A percentile compares a stretch with the other conserved stretches of the same genome.
phyloP scores from a whole-genome alignment of 805 yeast genomes.

The Candida sonorensis region DNA sequence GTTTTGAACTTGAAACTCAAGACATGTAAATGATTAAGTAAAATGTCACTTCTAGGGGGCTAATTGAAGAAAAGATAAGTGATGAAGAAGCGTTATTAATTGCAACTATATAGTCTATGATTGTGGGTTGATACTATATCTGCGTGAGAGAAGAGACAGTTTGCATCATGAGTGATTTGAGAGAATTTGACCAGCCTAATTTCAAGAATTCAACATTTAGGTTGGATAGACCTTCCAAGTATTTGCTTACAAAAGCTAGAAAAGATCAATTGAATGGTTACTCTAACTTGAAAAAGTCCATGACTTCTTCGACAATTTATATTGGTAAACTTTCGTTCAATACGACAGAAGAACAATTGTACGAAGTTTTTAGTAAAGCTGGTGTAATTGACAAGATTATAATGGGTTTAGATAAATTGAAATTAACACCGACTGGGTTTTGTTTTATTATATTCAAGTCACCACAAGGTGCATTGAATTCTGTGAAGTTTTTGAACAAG shows the following conservation, averaged over 20 bases:
- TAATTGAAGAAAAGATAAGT: too few relatives aligned
- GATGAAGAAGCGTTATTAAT: too few relatives aligned
- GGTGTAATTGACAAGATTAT: constrained; percentile 75
- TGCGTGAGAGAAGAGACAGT: too few relatives aligned
- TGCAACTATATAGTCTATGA: too few relatives aligned
- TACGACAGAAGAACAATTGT: constrained; percentile 92
- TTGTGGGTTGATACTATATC: too few relatives aligned
- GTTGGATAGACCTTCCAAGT: constrained; percentile 65
- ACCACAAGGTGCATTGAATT: constrained; percentile 67
- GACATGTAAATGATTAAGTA: too few relatives aligned
- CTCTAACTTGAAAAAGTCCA: constrained; percentile 58
- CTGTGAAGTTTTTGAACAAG: constrained; percentile 74
- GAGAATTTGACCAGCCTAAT: constrained; percentile 44
- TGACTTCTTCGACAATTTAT: constrained; percentile 70
- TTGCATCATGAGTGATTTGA: constrained; percentile 16
- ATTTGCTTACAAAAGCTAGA: constrained; percentile 61
- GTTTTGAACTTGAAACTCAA: too few relatives aligned
- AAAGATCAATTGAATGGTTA: constrained; percentile 42
- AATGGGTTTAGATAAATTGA: constrained; percentile 91
- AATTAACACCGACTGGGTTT: constrained; percentile 93
- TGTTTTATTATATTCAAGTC: constrained; percentile 79
- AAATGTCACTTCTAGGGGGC: too few relatives aligned
- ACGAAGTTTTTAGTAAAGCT: constrained; percentile 76
- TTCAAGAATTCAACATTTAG: constrained; percentile 61
- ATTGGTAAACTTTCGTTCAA: constrained; percentile 87